Evolutionary conservation across 2,329 filamentous ascomycete species (phyloP).

Genomic region (Apiospora arundinis): DNA sequence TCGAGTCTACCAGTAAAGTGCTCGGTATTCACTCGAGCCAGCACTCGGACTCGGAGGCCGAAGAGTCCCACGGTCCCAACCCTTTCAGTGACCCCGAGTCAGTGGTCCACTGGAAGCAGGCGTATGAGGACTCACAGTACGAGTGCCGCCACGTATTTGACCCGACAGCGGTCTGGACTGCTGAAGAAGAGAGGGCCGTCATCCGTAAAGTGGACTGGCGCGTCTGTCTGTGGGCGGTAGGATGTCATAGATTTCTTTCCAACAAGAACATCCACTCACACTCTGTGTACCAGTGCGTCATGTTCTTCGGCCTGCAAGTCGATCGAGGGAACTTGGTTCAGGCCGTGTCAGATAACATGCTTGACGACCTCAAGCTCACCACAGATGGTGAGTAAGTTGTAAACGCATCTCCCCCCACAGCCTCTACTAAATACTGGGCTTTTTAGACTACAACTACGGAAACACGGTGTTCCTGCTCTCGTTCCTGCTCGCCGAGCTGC

Average conservation of each 20-base stretch:
- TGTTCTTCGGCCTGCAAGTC: slow-evolving; percentile 67
- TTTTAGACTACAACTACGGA: slow-evolving; percentile 56
- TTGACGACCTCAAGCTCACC: slow-evolving; percentile 55
- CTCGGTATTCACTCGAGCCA: neutral
- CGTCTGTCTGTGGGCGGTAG: slow-evolving; percentile 46
- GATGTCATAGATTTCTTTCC: slow-evolving; percentile 23
- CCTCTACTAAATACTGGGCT: neutral
- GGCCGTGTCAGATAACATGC: slow-evolving; percentile 66
- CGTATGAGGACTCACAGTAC: slow-evolving; percentile 47
- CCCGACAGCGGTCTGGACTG: slow-evolving; percentile 57
- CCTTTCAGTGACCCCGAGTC: slow-evolving; percentile 39
- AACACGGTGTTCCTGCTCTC: slow-evolving; percentile 60
- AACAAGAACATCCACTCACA: slow-evolving; percentile 20
- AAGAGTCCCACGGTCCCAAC: slow-evolving; percentile 30
- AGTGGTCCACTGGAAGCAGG: slow-evolving; percentile 29
- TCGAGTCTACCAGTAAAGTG: neutral
- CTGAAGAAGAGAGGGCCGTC: slow-evolving; percentile 58
- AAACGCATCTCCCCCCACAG: slow-evolving; percentile 40
- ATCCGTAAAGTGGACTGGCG: slow-evolving; percentile 53
- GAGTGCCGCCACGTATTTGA: slow-evolving; percentile 64
- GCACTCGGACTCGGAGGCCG: neutral
- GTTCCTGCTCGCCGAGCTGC: slow-evolving; percentile 64
- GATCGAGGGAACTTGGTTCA: slow-evolving; percentile 65
- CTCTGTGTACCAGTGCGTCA: slow-evolving; percentile 50
- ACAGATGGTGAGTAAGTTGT: slow-evolving; percentile 51